These are phyloP conservation scores for Blastobotrys elegans DNA, from an alignment of 1,139 yeast species.

Conservation along the genomic window DNA sequence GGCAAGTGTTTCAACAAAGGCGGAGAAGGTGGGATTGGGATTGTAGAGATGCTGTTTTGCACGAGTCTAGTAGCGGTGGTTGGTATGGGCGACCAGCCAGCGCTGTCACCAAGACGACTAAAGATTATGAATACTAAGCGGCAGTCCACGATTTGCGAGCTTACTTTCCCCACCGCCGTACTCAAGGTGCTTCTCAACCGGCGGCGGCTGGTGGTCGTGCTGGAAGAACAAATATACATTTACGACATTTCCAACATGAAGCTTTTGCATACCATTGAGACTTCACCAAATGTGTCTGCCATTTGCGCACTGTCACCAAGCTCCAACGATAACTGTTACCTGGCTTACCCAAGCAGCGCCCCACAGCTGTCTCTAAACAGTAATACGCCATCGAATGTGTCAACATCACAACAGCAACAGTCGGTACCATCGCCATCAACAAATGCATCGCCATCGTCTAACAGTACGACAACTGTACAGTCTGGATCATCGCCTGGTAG, in stretches of 20 bases:
- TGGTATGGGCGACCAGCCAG: conserved; percentile 79
- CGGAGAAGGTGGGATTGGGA: conserved; percentile 39
- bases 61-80: conserved; percentile 85
- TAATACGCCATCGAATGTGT: conserved; percentile 12
- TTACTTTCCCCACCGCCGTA: conserved; percentile 82
- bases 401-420: no score
- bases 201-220: conserved; percentile 64
- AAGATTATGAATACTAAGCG: conserved; percentile 75
- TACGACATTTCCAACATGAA: conserved; percentile 89
- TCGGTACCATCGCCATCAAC: no score
- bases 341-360: conserved; percentile 85
- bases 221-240: conserved; percentile 81
- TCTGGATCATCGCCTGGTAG: conserved; percentile 14
- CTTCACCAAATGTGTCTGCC: conserved; percentile 56
- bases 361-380: conserved; percentile 36
- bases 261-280: conserved; percentile 81
- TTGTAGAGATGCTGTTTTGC: conserved; percentile 87
- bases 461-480: conserved; percentile 8
- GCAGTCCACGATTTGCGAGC: conserved; percentile 70
- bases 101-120: conserved; percentile 73
- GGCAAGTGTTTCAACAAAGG: conserved; percentile 66
- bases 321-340: conserved; percentile 49
- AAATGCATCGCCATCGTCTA: conserved; percentile 17
- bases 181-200: conserved; percentile 73
- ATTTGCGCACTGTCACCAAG: conserved; percentile 64